Evolutionary conservation across 73 alveolate species (phyloP).

Genomic region (Stentor coeruleus): DNA sequence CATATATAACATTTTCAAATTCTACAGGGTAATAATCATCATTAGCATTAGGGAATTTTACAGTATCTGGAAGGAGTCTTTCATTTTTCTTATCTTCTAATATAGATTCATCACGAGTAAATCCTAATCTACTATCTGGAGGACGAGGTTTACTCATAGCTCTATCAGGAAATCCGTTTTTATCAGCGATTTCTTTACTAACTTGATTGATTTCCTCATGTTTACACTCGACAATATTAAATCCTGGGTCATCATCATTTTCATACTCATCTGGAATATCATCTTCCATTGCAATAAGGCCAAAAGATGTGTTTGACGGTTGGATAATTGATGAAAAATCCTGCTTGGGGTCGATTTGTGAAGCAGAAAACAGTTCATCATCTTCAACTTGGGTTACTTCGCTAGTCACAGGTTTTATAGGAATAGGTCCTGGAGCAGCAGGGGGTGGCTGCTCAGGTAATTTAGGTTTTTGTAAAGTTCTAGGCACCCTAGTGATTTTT

Average conservation of each 20-base stretch:
- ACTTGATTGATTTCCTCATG: slow-evolving; percentile 81
- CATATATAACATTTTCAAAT: slow-evolving; percentile 63
- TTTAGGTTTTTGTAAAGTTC: no score
- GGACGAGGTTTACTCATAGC: slow-evolving; percentile 45
- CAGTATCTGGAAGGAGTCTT: neutral
- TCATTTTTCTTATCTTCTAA: neutral
- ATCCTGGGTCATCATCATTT: slow-evolving; percentile 98
- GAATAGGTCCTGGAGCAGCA: no score
- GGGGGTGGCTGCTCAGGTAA: no score
- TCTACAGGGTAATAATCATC: slow-evolving; percentile 8
- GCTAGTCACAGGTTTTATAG: no score
- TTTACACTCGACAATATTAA: slow-evolving; percentile 83
- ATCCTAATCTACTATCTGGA: neutral
- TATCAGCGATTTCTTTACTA: slow-evolving; percentile 88
- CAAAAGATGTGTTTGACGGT: no score
- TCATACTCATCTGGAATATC: slow-evolving; percentile 81
- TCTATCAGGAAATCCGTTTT: slow-evolving; percentile 86
- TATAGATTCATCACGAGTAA: neutral
- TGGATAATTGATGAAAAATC: no score
- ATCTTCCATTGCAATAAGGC: neutral
- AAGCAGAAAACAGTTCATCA: no score
- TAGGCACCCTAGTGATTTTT: no score
- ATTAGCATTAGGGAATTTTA: neutral
- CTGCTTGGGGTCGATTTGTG: no score
- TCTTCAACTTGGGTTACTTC: no score